These are phyloP conservation scores for Tardiomyces depauwii DNA, from an alignment of 1,139 yeast species.

Conservation along the genomic window DNA sequence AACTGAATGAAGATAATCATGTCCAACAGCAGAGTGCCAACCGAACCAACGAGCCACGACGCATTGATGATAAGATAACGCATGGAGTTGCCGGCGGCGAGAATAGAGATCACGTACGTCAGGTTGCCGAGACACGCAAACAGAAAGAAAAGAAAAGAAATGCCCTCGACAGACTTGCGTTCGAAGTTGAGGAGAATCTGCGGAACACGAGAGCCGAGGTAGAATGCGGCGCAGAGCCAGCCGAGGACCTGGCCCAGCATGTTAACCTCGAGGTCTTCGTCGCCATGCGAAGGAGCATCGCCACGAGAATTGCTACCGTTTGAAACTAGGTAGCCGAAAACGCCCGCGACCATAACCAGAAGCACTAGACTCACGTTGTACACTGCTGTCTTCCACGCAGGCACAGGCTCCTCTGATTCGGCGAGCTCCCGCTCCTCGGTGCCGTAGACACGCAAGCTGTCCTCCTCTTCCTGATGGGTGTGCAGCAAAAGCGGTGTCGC, in stretches of 20 bases:
- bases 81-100: conserved; percentile 61
- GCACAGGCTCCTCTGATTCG: neutral
- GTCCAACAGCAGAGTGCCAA: conserved; percentile 80
- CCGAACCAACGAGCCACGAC: conserved; percentile 87
- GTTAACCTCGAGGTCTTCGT: conserved; percentile 36
- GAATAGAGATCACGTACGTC: conserved; percentile 76
- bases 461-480: conserved; percentile 5
- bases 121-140: conserved; percentile 90
- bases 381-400: conserved; percentile 17
- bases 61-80: conserved; percentile 68
- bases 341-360: conserved; percentile 62
- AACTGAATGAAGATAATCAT: conserved; percentile 80
- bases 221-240: conserved; percentile 78
- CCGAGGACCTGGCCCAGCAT: conserved; percentile 81
- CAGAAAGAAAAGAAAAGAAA: conserved; percentile 79
- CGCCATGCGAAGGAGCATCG: conserved; percentile 14
- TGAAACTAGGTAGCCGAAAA: conserved; percentile 70
- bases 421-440: conserved; percentile 1
- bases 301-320: conserved; percentile 23
- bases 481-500: conserved; percentile 57
- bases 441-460: conserved; percentile 4
- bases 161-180: conserved; percentile 87
- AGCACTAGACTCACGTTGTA: conserved; percentile 56
- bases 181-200: conserved; percentile 74
- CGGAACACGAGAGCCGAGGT: conserved; percentile 82